phyloP scores from a whole-genome alignment of 163 green algal genomes.

The Scenedesmus sp. region DNA sequence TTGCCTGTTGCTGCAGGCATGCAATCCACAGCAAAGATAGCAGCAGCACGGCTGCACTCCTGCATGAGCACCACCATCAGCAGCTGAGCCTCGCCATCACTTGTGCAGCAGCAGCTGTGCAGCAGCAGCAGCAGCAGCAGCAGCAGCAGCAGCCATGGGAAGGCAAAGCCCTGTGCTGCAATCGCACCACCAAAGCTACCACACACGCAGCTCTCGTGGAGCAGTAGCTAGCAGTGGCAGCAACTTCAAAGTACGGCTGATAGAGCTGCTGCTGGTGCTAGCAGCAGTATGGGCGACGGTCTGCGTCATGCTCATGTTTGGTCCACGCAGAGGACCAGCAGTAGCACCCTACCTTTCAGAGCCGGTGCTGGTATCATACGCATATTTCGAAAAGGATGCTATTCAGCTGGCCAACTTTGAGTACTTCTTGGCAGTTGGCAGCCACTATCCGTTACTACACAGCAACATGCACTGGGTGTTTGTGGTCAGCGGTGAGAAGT shows the following conservation, averaged over 20 bases:
- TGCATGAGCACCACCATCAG: not conserved
- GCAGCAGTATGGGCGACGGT: constrained; percentile 16
- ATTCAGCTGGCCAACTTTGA: constrained; percentile 81
- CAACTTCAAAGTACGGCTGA: not conserved
- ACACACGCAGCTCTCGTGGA: not conserved
- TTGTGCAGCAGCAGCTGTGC: not conserved
- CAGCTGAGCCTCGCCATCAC: not conserved
- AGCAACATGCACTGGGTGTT: constrained; percentile 60
- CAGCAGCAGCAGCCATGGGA: constrained; percentile 1
- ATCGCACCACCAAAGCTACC: not conserved
- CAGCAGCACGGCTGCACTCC: not conserved
- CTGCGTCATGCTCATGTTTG: constrained; percentile 1
- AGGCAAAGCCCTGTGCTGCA: not conserved
- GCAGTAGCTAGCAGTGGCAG: no score
- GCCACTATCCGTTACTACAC: constrained; percentile 35
- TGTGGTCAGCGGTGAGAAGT: constrained; percentile 58
- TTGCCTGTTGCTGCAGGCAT: not conserved
- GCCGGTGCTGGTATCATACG: constrained; percentile 77
- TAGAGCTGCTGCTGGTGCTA: constrained; percentile 31
- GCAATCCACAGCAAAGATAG: not conserved
- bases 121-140: not conserved
- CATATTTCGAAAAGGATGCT: constrained; percentile 84
- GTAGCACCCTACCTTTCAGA: constrained; percentile 23
- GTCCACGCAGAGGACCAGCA: not conserved
- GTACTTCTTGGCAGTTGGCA: constrained; percentile 75